Conservation (phyloP, 2,329 filamentous ascomycete species). For the Penicillium sp. region DNA sequence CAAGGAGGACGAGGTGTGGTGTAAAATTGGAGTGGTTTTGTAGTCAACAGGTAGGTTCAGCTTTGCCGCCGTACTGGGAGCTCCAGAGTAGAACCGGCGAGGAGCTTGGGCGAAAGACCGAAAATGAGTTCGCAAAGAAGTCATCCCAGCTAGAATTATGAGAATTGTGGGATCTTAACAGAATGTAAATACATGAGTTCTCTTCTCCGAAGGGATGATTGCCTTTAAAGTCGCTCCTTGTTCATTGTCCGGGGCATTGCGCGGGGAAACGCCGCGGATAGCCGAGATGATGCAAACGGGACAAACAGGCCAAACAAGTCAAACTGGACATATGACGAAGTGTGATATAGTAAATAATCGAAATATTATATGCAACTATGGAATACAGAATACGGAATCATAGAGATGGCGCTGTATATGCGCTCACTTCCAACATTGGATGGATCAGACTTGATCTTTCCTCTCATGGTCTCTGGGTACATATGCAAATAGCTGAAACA, state of each 20-base stretch:
- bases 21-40: slow-evolving; percentile 72
- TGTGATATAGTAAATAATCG: not conserved
- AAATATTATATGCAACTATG: not conserved
- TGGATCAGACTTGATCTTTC: not conserved
- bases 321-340: slow-evolving; percentile 10
- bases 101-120: slow-evolving; percentile 15
- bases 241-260: slow-evolving; percentile 20
- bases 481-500: not conserved
- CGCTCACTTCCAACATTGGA: not conserved
- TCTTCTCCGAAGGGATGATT: not conserved
- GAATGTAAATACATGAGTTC: not conserved
- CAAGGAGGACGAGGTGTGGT: slow-evolving; percentile 72
- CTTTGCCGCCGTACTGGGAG: slow-evolving; percentile 49
- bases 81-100: slow-evolving; percentile 44
- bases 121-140: slow-evolving; percentile 13
- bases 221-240: slow-evolving; percentile 11
- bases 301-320: slow-evolving; percentile 10
- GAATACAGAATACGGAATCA: not conserved
- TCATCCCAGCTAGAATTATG: slow-evolving; percentile 8
- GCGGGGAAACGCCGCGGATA: slow-evolving; percentile 27
- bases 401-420: not conserved
- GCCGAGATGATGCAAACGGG: slow-evolving; percentile 20
- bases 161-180: not conserved
- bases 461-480: not conserved
- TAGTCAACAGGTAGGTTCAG: slow-evolving; percentile 90